Conservation (phyloP, 352 stramenopile genomes). For the Globisporangium apiculatum region DNA sequence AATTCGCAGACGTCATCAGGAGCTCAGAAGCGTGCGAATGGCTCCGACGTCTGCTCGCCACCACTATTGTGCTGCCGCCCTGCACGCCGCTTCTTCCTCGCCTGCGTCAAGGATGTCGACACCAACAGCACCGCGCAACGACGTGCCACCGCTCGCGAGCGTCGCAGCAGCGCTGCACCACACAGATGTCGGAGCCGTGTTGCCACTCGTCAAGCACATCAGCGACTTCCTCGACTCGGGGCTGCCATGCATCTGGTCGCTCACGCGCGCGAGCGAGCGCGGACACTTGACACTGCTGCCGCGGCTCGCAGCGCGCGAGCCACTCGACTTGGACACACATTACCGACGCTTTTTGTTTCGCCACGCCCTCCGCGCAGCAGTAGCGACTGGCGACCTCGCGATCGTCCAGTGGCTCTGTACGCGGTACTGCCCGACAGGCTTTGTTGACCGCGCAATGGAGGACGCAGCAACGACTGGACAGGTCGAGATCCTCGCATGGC, state of each 20-base stretch:
- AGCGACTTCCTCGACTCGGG: constrained; percentile 7
- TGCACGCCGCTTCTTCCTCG: not conserved
- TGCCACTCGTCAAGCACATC: constrained; percentile 2
- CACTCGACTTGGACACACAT: not conserved
- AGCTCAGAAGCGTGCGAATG: no score
- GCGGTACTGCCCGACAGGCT: constrained; percentile 5
- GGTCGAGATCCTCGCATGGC: constrained; percentile 11
- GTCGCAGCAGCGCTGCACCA: constrained; percentile 1
- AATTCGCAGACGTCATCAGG: no score
- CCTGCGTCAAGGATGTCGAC: no score
- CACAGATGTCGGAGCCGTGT: not conserved
- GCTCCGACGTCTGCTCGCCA: no score
- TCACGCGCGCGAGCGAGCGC: not conserved
- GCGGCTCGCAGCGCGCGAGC: not conserved
- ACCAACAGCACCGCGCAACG: not conserved
- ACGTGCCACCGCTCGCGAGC: constrained; percentile 6
- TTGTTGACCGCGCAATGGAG: constrained; percentile 12
- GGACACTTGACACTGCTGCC: constrained; percentile 1
- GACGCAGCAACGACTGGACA: constrained; percentile 6
- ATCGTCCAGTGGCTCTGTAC: constrained; percentile 13
- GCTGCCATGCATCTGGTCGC: constrained; percentile 4
- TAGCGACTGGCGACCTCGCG: constrained; percentile 2
- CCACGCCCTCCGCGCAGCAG: not conserved
- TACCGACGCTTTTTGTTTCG: constrained; percentile 6
- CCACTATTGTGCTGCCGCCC: no score